Evolutionary conservation across 768 basidiomycete genomes (phyloP).

Genomic region (Atractiella rhizophila): DNA sequence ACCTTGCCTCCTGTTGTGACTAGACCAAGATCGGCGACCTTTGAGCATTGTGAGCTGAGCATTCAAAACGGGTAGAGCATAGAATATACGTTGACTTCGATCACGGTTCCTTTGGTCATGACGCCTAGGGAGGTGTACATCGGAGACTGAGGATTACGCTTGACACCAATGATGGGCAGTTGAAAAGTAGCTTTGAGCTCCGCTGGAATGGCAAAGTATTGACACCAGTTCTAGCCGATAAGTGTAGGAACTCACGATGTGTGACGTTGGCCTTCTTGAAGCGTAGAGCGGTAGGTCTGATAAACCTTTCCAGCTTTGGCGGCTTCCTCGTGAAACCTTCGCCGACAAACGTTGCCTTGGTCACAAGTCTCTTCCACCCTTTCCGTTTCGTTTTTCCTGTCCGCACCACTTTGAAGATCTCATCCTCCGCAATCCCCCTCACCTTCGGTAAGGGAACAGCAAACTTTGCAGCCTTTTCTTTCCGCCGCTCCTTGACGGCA

Average conservation of each 20-base stretch:
- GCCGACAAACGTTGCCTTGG: conserved; percentile 83
- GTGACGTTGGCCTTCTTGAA: conserved; percentile 98
- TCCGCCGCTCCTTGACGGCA: conserved; percentile 93
- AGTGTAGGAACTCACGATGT: conserved; percentile 39
- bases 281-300: conserved; percentile 86
- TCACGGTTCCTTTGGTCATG: conserved; percentile 89
- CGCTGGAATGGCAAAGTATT: conserved; percentile 28
- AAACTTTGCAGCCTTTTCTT: conserved; percentile 96
- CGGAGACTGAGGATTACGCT: conserved; percentile 97
- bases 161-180: conserved; percentile 84
- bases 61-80: neutral
- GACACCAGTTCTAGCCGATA: neutral
- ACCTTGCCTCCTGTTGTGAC: conserved; percentile 26
- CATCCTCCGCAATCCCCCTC: conserved; percentile 91
- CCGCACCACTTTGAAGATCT: conserved; percentile 98
- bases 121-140: conserved; percentile 94
- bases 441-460: conserved; percentile 91
- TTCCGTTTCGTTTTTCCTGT: conserved; percentile 90
- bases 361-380: conserved; percentile 80
- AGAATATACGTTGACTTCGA: conserved; percentile 50
- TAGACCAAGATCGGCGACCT: conserved; percentile 24
- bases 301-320: conserved; percentile 94
- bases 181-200: conserved; percentile 98
- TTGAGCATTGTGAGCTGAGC: conserved; percentile 7
- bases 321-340: conserved; percentile 95